Evolutionary conservation across 176 grass and related monocot species (phyloP).

Genomic region (Leersia perrieri): DNA sequence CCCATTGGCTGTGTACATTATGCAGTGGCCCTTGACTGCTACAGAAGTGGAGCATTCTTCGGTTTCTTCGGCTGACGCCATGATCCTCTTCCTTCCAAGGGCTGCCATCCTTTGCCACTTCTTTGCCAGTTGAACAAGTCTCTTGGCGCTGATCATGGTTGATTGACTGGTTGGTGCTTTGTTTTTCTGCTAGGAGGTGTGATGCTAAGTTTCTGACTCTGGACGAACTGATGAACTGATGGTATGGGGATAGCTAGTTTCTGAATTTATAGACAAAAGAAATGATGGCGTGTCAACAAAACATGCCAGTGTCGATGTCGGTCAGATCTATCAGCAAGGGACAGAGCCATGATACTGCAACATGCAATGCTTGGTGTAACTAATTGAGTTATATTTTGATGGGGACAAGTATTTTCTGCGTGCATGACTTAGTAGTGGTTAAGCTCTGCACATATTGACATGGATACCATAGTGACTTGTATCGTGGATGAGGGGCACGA

Average conservation of each 20-base stretch:
- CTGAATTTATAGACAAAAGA: conserved; percentile 19
- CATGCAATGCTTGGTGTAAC: neutral
- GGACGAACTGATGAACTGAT: conserved; percentile 5
- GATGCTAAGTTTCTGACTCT: neutral
- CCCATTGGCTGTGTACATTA: no score
- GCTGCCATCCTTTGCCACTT: conserved; percentile 25
- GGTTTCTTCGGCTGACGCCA: neutral
- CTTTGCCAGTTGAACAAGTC: conserved; percentile 10
- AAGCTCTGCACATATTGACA: neutral
- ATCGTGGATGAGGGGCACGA: neutral
- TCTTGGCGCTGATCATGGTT: conserved; percentile 25
- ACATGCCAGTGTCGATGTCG: neutral
- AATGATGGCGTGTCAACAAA: neutral
- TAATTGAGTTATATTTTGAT: conserved; percentile 18
- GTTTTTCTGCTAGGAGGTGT: neutral
- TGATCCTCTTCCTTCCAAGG: conserved; percentile 28
- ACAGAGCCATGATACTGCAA: neutral
- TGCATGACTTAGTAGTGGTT: neutral
- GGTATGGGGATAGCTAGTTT: neutral
- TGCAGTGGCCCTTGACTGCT: no score
- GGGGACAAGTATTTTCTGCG: conserved; percentile 17
- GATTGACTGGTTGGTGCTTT: neutral
- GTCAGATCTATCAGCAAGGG: neutral
- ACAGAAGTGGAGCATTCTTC: neutral
- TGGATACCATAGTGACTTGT: neutral